Conservation (phyloP, 2,329 filamentous ascomycete genomes). For the Microcyclospora tardicrescens region DNA sequence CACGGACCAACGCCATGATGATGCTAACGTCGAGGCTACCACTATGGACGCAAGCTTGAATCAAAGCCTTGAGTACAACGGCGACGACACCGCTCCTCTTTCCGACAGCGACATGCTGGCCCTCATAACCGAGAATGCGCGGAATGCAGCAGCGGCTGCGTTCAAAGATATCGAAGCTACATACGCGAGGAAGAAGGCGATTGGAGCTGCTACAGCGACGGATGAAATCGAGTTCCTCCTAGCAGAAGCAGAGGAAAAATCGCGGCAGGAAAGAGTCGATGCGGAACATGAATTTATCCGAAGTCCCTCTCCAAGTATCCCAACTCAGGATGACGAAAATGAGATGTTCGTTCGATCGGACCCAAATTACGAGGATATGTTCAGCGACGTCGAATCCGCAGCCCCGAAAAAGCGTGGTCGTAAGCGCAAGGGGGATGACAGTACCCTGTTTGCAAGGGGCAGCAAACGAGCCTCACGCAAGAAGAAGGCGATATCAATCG, state of each 20-base stretch:
- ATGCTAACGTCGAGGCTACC: background rate
- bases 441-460: background rate
- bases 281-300: slow-evolving; percentile 10
- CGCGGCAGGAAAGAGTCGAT: slow-evolving; percentile 6
- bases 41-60: background rate
- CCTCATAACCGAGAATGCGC: background rate
- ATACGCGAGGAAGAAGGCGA: slow-evolving; percentile 5
- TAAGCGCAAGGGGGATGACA: background rate
- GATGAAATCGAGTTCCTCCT: slow-evolving; percentile 15
- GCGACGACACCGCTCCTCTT: background rate
- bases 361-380: background rate
- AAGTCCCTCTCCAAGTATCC: background rate
- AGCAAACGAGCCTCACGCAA: slow-evolving; percentile 1
- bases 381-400: background rate
- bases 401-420: background rate
- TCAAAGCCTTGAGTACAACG: background rate
- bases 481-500: background rate
- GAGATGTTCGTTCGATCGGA: slow-evolving; percentile 4
- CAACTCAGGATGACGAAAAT: slow-evolving; percentile 2
- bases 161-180: slow-evolving; percentile 4
- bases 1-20: background rate
- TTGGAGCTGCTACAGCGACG: slow-evolving; percentile 4
- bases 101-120: background rate
- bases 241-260: slow-evolving; percentile 7
- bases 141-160: background rate